Evolutionary conservation across 2,329 filamentous ascomycete species (phyloP).

Genomic region (Cladophialophora psammophila): DNA sequence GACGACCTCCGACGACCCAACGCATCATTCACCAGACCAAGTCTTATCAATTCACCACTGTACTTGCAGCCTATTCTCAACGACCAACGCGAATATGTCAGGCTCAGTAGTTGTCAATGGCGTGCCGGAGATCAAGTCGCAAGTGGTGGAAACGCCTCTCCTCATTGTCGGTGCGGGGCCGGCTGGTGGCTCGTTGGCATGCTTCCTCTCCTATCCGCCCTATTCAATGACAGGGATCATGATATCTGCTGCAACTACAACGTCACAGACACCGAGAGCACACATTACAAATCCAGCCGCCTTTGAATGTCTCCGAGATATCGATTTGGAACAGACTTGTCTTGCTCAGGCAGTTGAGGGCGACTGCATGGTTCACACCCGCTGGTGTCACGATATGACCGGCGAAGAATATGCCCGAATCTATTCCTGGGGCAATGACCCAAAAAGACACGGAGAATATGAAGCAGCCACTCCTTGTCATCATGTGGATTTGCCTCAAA

Average conservation of each 20-base stretch:
- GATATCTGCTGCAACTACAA: slow-evolving; percentile 38
- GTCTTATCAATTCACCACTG: neutral
- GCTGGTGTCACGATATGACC: slow-evolving; percentile 55
- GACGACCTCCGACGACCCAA: neutral
- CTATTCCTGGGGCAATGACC: slow-evolving; percentile 54
- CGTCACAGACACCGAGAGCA: slow-evolving; percentile 39
- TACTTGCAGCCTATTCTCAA: neutral
- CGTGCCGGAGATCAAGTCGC: slow-evolving; percentile 19
- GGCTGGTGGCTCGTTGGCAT: slow-evolving; percentile 56
- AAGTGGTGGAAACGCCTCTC: slow-evolving; percentile 34
- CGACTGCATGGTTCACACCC: slow-evolving; percentile 50
- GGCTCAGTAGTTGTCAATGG: slow-evolving; percentile 25
- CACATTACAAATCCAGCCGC: slow-evolving; percentile 41
- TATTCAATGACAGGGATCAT: slow-evolving; percentile 40
- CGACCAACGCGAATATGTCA: slow-evolving; percentile 19
- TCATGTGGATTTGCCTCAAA: slow-evolving; percentile 54
- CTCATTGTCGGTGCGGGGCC: slow-evolving; percentile 58
- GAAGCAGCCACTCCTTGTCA: slow-evolving; percentile 51
- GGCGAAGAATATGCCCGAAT: slow-evolving; percentile 55
- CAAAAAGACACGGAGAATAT: slow-evolving; percentile 49
- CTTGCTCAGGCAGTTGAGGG: slow-evolving; percentile 44
- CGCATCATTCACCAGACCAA: neutral
- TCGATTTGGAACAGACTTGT: slow-evolving; percentile 52
- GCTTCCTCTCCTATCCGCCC: slow-evolving; percentile 34
- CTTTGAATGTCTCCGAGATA: slow-evolving; percentile 53